Percentiles rank a stretch among this genome's conserved stretches.
Evolutionary conservation across 345 rosid species (phyloP).

Genomic region (Erucastrum elatum): DNA sequence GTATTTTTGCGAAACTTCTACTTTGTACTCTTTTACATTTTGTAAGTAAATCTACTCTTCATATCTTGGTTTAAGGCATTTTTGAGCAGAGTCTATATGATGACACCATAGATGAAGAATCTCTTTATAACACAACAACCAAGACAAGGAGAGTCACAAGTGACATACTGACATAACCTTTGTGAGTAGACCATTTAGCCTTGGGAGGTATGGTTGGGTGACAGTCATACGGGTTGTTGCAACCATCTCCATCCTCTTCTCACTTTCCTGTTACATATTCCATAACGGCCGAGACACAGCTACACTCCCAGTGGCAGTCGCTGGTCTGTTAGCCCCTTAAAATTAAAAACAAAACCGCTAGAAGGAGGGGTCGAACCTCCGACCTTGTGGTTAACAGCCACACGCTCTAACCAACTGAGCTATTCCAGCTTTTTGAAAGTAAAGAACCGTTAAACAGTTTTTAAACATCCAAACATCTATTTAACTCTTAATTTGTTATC

Average conservation of each 20-base stretch:
- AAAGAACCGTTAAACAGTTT: neutral
- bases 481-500: neutral
- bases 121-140: neutral
- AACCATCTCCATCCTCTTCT: constrained; percentile 81
- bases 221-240: constrained; percentile 80
- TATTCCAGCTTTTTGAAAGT: constrained; percentile 51
- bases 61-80: neutral
- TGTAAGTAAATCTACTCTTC: constrained; percentile 13
- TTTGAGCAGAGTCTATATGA: neutral
- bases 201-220: constrained; percentile 73
- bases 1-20: neutral
- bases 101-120: neutral
- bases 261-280: constrained; percentile 87
- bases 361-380: constrained; percentile 77
- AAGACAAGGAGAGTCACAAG: neutral
- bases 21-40: neutral
- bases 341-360: constrained; percentile 5
- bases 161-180: too few relatives aligned
- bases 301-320: constrained; percentile 81
- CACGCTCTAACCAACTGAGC: constrained; percentile 94
- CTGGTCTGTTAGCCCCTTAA: constrained; percentile 50
- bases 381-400: constrained; percentile 92
- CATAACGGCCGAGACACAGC: constrained; percentile 67
- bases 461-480: too few relatives aligned
- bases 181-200: constrained; percentile 71